Base-by-base conservation (phyloP, 1,284 basidiomycete genomes). In the Leccinum griseonigrum region DNA sequence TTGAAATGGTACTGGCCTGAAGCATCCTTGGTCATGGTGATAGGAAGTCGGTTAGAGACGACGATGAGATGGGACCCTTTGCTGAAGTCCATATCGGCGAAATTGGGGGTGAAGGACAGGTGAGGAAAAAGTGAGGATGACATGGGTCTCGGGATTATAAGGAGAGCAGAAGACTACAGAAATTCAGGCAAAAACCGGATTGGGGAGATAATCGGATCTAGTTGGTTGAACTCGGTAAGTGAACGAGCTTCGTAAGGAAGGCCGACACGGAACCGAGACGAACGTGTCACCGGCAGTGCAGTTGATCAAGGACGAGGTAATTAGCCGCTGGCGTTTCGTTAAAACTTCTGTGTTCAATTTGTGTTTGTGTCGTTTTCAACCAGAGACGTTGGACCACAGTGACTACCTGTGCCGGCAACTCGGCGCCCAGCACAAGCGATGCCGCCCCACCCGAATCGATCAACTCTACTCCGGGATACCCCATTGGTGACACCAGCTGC, bases 1-100 rank as follows among this genome's bases (percentile, higher is more conserved):
- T 95, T 95, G 85, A 95, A 97, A 78, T 95, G 90, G 77, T 95
- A 97, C 75, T 95, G 88, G 72, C 94, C 94, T 56, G 83, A 79
- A 26, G 82, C 86, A 83, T 96, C 93, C 77, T 94, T 95, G 72
- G 80, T 90, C 72, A 97, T 96, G 52, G 94, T 96, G 64, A 97
- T 85, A 29, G 96, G 96, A 64, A 98, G 88, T 61, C 96, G 88
- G 78, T 98, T 98, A 58, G 94, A 94, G 71, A 98, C 95, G 72
- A 98, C 92, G 78, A 98, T 92, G 80, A 98, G 88, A 66, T 94
- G 89, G 62, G 83, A 83, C 66, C 78, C 79, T 63, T 82, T 75
- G 57, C 55, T 57, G 31, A 72, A 72, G 66, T 76, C 65, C 77
- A 79, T 80, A 66, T 74, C 66, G 59, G 73, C 68, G 71, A 78